These are phyloP conservation scores for Venturia pyrina DNA, from an alignment of 2,329 filamentous ascomycete species.

Conservation along the genomic window DNA sequence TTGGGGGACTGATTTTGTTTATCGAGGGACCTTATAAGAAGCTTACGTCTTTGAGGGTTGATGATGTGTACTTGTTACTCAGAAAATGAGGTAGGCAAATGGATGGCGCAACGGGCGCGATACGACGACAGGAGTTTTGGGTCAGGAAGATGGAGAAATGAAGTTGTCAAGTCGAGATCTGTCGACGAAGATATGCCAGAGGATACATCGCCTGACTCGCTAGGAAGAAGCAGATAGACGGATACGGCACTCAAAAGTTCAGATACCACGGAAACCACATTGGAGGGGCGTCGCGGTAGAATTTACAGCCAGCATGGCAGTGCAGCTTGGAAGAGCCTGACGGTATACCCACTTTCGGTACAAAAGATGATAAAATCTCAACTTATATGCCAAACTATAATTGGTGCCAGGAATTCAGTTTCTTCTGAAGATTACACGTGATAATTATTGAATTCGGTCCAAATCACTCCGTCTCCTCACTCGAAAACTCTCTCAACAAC, in stretches of 20 bases:
- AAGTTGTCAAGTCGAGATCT: neutral
- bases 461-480: no score
- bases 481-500: neutral
- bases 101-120: neutral
- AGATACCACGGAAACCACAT: neutral
- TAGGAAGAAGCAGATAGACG: neutral
- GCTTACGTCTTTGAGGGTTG: constrained; percentile 80
- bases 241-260: neutral
- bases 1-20: constrained; percentile 82
- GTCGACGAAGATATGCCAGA: neutral
- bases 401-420: no score
- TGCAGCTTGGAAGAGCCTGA: neutral
- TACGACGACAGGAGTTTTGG: neutral
- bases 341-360: neutral
- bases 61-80: constrained; percentile 84
- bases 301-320: neutral
- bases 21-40: constrained; percentile 94
- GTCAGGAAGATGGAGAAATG: neutral
- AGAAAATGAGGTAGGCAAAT: constrained; percentile 58
- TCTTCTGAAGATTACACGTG: neutral
- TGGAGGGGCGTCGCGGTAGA: neutral
- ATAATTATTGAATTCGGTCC: neutral
- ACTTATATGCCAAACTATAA: neutral
- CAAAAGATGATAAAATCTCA: neutral
- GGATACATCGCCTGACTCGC: no score